Conservation (phyloP, 768 basidiomycete genomes). For the Suillus hirtellus region DNA sequence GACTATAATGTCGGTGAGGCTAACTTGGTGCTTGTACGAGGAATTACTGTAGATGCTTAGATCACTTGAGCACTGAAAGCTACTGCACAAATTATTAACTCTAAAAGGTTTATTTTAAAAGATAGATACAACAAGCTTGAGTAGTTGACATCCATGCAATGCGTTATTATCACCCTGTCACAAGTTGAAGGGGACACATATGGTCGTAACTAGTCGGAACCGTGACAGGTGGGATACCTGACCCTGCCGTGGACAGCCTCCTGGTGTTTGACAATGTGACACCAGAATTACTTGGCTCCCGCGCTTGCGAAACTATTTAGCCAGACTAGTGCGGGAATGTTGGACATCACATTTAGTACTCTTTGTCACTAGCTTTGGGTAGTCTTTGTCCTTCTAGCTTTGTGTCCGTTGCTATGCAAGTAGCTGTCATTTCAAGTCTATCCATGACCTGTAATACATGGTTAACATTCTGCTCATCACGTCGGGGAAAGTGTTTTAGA, state of each 20-base stretch:
- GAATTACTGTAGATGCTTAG: no score
- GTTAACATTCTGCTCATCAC: slow-evolving; percentile 1
- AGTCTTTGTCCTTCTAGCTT: slow-evolving; percentile 15
- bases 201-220: not conserved
- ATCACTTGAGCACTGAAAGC: no score
- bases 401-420: slow-evolving; percentile 23
- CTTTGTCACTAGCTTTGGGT: slow-evolving; percentile 21
- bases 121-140: no score
- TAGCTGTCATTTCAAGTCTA: slow-evolving; percentile 3
- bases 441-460: not conserved
- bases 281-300: not conserved
- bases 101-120: not conserved
- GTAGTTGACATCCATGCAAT: not conserved
- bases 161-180: slow-evolving; percentile 4
- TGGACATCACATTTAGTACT: slow-evolving; percentile 16
- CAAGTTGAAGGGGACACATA: not conserved
- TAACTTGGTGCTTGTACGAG: no score
- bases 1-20: no score
- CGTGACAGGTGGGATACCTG: not conserved
- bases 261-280: slow-evolving; percentile 4
- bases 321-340: slow-evolving; percentile 9
- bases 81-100: no score
- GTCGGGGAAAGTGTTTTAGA: slow-evolving; percentile 1
- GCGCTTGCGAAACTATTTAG: slow-evolving; percentile 6
- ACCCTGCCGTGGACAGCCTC: not conserved